Conservation (phyloP, 202 grass and related monocot species). For the Zizania palustris region DNA sequence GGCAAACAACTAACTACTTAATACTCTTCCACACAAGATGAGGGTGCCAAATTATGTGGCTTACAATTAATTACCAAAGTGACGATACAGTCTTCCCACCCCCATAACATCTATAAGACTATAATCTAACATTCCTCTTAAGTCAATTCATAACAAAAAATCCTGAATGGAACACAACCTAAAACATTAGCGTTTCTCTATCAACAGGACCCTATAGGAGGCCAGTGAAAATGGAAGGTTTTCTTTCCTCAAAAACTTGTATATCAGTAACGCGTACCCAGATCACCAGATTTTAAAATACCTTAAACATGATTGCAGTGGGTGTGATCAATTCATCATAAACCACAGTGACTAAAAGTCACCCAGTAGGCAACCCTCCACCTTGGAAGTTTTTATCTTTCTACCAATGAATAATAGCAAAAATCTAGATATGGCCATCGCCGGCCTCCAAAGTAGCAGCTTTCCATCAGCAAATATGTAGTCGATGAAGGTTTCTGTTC, state of each 20-base stretch:
- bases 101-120: not conserved
- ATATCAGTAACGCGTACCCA: not conserved
- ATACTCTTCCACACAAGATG: not conserved
- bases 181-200: slow-evolving; percentile 1
- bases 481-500: not conserved
- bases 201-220: not conserved
- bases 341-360: not conserved
- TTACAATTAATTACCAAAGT: not conserved
- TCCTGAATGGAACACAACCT: not conserved
- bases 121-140: not conserved
- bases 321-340: slow-evolving; percentile 1
- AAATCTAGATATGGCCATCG: not conserved
- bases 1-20: not conserved
- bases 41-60: not conserved
- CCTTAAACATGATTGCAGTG: not conserved
- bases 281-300: not conserved
- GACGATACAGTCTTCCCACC: not conserved
- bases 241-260: not conserved
- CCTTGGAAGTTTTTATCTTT: not conserved
- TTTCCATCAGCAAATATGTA: slow-evolving; percentile 15
- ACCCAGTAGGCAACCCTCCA: not conserved
- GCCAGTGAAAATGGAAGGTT: not conserved
- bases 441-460: not conserved
- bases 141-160: not conserved
- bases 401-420: not conserved